Conservation (phyloP, 441 rosid species). For the Adansonia grandidieri region DNA sequence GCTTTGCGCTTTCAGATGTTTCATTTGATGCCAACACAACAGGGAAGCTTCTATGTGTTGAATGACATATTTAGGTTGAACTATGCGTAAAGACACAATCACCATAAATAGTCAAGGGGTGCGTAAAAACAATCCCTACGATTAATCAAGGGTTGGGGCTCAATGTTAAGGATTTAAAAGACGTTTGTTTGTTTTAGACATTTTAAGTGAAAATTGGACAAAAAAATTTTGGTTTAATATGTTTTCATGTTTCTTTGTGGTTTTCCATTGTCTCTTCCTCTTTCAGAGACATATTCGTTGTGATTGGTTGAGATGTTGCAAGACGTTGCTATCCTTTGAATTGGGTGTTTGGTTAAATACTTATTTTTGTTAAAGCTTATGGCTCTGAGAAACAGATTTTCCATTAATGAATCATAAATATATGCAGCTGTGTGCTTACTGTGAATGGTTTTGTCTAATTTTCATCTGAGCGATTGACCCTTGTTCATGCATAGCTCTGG, state of each 20-base stretch:
- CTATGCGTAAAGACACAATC: slow-evolving; percentile 66
- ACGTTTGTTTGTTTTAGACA: slow-evolving; percentile 38
- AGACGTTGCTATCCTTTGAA: slow-evolving; percentile 15
- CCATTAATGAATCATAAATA: slow-evolving; percentile 19
- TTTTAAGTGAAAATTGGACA: slow-evolving; percentile 30
- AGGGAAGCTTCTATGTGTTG: slow-evolving; percentile 89
- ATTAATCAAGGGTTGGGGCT: slow-evolving; percentile 19
- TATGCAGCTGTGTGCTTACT: slow-evolving; percentile 1
- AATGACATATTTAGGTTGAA: slow-evolving; percentile 98
- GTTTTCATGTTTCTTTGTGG: slow-evolving; percentile 39
- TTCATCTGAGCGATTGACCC: neutral
- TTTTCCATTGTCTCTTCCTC: slow-evolving; percentile 27
- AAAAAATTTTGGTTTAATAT: slow-evolving; percentile 27
- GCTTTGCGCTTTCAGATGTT: slow-evolving; percentile 72
- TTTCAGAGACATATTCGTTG: slow-evolving; percentile 29
- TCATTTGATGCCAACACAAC: slow-evolving; percentile 93
- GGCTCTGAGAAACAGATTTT: neutral
- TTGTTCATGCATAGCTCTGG: neutral
- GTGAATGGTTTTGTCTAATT: neutral
- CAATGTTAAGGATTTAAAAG: slow-evolving; percentile 27
- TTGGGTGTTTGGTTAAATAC: slow-evolving; percentile 20
- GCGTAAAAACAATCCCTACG: neutral
- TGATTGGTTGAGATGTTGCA: slow-evolving; percentile 40
- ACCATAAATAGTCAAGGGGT: no score
- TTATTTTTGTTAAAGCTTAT: neutral